Conservation (phyloP, 176 grass and related monocot species). For the Saccharum spontaneum region DNA sequence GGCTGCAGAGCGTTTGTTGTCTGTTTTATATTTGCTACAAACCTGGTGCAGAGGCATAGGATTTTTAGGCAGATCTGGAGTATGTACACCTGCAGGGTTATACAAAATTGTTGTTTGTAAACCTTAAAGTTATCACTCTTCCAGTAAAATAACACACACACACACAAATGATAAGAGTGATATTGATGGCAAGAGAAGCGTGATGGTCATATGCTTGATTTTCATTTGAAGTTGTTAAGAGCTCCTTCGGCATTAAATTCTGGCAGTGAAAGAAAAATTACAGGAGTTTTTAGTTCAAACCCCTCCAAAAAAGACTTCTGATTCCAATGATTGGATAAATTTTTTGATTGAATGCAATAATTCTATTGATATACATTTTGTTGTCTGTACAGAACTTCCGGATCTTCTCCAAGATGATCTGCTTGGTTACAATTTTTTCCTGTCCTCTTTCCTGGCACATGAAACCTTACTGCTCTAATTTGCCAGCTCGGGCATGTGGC, state of each 20-base stretch:
- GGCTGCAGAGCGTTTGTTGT: not conserved
- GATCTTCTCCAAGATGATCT: not conserved
- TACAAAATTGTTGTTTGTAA: not conserved
- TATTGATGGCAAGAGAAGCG: not conserved
- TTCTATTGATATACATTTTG: not conserved
- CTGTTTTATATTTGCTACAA: not conserved
- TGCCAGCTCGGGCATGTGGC: too few relatives aligned
- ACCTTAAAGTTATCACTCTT: too few relatives aligned
- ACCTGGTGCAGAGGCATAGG: too few relatives aligned
- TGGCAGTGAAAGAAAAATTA: not conserved
- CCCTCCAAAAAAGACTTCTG: not conserved
- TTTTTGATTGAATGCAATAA: not conserved
- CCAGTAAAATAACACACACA: too few relatives aligned
- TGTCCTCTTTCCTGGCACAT: not conserved
- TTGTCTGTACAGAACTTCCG: not conserved
- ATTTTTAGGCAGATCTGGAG: not conserved
- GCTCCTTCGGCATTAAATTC: not conserved
- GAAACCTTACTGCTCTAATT: not conserved
- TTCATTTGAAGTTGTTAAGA: not conserved
- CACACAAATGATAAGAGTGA: too few relatives aligned
- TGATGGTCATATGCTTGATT: not conserved
- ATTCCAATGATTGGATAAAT: not conserved
- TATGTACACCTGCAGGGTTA: not conserved
- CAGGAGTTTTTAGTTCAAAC: not conserved
- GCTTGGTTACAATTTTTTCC: not conserved